Evolutionary conservation across 2,329 filamentous ascomycete genomes (phyloP).

Genomic region (Colletotrichum horii): DNA sequence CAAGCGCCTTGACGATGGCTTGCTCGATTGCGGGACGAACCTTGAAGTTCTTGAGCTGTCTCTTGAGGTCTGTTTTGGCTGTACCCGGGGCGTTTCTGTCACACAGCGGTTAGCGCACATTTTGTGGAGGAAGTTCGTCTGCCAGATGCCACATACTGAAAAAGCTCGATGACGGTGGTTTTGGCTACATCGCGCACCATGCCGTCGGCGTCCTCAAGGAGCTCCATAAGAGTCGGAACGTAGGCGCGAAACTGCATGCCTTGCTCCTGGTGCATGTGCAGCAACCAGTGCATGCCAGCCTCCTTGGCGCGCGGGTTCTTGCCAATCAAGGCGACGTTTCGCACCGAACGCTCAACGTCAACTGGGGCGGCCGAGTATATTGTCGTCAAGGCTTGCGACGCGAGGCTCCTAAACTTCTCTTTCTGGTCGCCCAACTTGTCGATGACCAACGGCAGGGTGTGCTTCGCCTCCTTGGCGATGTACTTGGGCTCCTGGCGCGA

Average conservation of each 20-base stretch:
- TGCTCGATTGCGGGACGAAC: constrained; percentile 86
- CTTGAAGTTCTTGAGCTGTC: constrained; percentile 81
- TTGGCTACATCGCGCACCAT: constrained; percentile 87
- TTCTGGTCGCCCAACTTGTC: constrained; percentile 89
- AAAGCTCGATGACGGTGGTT: constrained; percentile 82
- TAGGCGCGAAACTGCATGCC: constrained; percentile 82
- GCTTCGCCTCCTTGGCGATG: constrained; percentile 71
- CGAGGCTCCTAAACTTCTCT: constrained; percentile 80
- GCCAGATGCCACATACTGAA: constrained; percentile 62
- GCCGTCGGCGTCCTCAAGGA: constrained; percentile 89
- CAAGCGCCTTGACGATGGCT: constrained; percentile 78
- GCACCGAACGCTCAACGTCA: constrained; percentile 82
- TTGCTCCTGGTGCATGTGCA: constrained; percentile 83
- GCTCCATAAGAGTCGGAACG: constrained; percentile 81
- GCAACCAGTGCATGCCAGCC: constrained; percentile 82
- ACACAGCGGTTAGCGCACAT: constrained; percentile 80
- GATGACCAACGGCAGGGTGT: constrained; percentile 75
- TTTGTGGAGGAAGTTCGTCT: background rate
- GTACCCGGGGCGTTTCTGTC: constrained; percentile 76
- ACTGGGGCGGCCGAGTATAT: constrained; percentile 72
- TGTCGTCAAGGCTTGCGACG: constrained; percentile 77
- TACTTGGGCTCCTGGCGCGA: constrained; percentile 83
- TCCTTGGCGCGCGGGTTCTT: constrained; percentile 88
- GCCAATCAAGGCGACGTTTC: constrained; percentile 77
- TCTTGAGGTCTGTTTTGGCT: constrained; percentile 88